Percentiles rank a stretch among this genome's conserved stretches.
Conservation (phyloP, 495 filamentous ascomycete genomes). For the Aspergillus leporis region DNA sequence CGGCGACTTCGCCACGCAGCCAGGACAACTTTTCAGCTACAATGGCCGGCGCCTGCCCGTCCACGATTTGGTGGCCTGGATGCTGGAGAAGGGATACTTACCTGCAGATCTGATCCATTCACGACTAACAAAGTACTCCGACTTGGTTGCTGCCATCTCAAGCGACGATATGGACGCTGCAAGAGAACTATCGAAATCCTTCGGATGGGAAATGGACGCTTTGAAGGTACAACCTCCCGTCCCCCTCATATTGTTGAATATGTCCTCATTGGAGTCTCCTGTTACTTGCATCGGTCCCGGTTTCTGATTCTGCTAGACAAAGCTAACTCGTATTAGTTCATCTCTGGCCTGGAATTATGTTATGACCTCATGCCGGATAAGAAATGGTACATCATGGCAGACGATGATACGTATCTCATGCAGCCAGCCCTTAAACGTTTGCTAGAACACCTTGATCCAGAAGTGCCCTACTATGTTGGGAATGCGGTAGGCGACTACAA, state of each 20-base stretch:
- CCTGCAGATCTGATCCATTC: background rate
- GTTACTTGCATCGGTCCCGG: background rate
- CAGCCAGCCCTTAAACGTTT: slow-evolving; percentile 3
- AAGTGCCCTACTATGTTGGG: slow-evolving; percentile 1
- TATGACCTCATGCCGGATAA: slow-evolving; percentile 8
- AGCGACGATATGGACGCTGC: background rate
- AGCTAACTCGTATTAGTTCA: slow-evolving; percentile 2
- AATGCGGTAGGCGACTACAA: slow-evolving; percentile 11
- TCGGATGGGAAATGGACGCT: slow-evolving; percentile 12
- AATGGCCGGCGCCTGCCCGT: slow-evolving; percentile 3
- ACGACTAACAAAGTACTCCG: background rate
- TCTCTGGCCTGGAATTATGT: slow-evolving; percentile 6
- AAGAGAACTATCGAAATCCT: background rate
- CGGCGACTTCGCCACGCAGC: slow-evolving; percentile 4
- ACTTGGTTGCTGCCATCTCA: slow-evolving; percentile 5
- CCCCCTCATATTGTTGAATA: background rate
- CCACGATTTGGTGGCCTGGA: background rate
- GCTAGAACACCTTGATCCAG: slow-evolving; percentile 6
- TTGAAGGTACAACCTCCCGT: slow-evolving; percentile 4
- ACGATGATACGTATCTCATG: slow-evolving; percentile 11
- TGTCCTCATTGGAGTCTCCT: background rate
- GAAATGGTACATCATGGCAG: slow-evolving; percentile 13
- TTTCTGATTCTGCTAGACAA: background rate
- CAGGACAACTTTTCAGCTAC: background rate
- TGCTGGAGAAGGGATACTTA: slow-evolving; percentile 3